phyloP scores from a whole-genome alignment of 2,329 filamentous ascomycete genomes.

The Ilyonectria destructans region DNA sequence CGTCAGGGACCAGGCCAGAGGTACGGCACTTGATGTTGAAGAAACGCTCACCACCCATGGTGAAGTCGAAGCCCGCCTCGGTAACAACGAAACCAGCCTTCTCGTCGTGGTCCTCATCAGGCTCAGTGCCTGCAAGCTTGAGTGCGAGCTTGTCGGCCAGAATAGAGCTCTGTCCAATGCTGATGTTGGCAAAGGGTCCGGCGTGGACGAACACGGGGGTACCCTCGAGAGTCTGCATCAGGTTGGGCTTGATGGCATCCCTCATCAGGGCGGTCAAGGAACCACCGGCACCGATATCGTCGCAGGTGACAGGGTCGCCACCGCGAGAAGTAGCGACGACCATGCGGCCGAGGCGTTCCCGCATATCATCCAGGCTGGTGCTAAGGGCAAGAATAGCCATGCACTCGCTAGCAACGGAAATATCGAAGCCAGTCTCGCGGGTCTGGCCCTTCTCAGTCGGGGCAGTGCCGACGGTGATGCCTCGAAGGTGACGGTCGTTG shows the following conservation, averaged over 20 bases:
- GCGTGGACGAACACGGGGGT: slow-evolving; percentile 98
- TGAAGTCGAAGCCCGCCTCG: slow-evolving; percentile 98
- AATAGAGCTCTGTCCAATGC: slow-evolving; percentile 95
- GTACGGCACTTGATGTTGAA: slow-evolving; percentile 99
- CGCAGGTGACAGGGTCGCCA: slow-evolving; percentile 94
- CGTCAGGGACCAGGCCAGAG: slow-evolving; percentile 92
- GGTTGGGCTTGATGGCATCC: slow-evolving; percentile 98
- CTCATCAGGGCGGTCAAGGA: slow-evolving; percentile 96
- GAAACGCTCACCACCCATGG: slow-evolving; percentile 99
- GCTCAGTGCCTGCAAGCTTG: slow-evolving; percentile 95
- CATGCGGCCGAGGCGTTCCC: slow-evolving; percentile 94
- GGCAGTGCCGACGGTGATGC: slow-evolving; percentile 90
- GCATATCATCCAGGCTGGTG: slow-evolving; percentile 89
- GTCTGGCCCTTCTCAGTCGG: slow-evolving; percentile 91
- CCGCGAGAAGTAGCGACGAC: slow-evolving; percentile 89
- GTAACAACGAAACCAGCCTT: slow-evolving; percentile 96
- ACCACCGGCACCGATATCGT: slow-evolving; percentile 94
- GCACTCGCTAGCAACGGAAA: slow-evolving; percentile 96
- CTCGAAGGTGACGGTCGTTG: slow-evolving; percentile 94
- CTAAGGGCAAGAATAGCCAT: slow-evolving; percentile 98
- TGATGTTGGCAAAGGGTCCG: slow-evolving; percentile 98
- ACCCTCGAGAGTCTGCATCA: slow-evolving; percentile 98
- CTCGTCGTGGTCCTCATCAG: slow-evolving; percentile 85
- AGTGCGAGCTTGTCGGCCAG: slow-evolving; percentile 95
- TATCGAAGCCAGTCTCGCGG: slow-evolving; percentile 95